These are phyloP conservation scores for Sporothrix phasma DNA, from an alignment of 2,329 filamentous ascomycete genomes.

Conservation along the genomic window DNA sequence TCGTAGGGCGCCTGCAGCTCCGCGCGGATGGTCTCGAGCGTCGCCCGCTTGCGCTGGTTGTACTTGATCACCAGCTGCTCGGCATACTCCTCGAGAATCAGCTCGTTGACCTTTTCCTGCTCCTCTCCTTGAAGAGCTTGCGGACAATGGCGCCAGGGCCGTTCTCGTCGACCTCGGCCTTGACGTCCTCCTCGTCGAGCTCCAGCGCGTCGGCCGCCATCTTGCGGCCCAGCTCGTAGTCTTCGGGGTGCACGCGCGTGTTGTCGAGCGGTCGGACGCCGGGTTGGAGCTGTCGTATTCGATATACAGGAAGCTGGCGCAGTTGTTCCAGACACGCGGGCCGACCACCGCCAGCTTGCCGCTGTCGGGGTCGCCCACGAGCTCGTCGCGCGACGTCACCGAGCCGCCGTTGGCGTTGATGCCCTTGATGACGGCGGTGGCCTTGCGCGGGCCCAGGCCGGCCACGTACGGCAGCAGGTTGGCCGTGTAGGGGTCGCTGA, in stretches of 20 bases:
- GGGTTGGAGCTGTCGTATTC: slow-evolving; percentile 75
- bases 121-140: slow-evolving; percentile 89
- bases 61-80: slow-evolving; percentile 90
- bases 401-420: slow-evolving; percentile 86
- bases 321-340: slow-evolving; percentile 90
- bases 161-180: slow-evolving; percentile 83
- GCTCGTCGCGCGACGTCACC: slow-evolving; percentile 73
- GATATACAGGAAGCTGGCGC: slow-evolving; percentile 88
- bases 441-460: slow-evolving; percentile 86
- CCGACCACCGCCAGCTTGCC: slow-evolving; percentile 72
- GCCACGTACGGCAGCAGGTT: slow-evolving; percentile 85
- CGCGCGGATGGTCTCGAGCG: slow-evolving; percentile 88
- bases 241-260: slow-evolving; percentile 93
- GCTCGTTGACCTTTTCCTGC: slow-evolving; percentile 89
- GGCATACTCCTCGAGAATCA: slow-evolving; percentile 93
- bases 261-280: slow-evolving; percentile 84
- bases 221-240: slow-evolving; percentile 95
- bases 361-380: slow-evolving; percentile 78
- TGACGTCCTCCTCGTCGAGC: slow-evolving; percentile 95
- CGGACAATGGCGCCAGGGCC: slow-evolving; percentile 84
- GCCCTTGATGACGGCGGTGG: slow-evolving; percentile 72
- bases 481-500: slow-evolving; percentile 69
- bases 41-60: slow-evolving; percentile 88
- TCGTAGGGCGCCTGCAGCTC: slow-evolving; percentile 91
- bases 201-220: slow-evolving; percentile 97